Evolutionary conservation across 2,329 filamentous ascomycete genomes (phyloP), one percentile per base, ranked within the genome.

Genomic region (Karstenula rhodostoma): DNA sequence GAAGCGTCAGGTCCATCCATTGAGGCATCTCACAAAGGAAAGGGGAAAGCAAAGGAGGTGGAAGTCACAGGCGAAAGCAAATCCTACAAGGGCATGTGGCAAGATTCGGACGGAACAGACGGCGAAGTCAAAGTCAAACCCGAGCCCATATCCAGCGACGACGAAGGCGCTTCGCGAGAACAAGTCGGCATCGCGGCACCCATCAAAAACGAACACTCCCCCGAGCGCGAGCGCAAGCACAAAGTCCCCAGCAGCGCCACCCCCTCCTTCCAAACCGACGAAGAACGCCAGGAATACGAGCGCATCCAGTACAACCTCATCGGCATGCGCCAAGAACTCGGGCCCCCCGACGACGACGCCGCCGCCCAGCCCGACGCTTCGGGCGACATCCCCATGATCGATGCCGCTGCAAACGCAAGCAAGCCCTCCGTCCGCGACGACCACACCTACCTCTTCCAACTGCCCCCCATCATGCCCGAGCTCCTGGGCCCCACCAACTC

Each of bases 371-470:
- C 65, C 29, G 81, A 84, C 61, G 67, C 64, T 4, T 73, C 81
- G 25, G 82, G 80, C 58, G 81, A 84, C 59, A 71, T 72, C 6
- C 59, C 64, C 7, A 81, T 82, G 79, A 60, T 63, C 12, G 73
- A 73, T 27, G 69, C 65, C 42, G 68, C 63, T 37, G 60, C 55
- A 12, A 47, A 61, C 23, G 60, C 56, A 19, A 68, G 67, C 29
- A 71, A 69, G 53, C 55, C 62, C 8, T 72, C 64, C 68, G 78
- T 71, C 1, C 67, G 82, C 78, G 77, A 84, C 37, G 84, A 87
- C 56, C 83, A 84, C 59, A 80, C 87, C 56, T 89, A 89, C 71
- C 80, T 89, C 54, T 86, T 89, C 73, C 87, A 89, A 73, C 84
- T 89, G 67, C 87, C 87, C 13, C 86, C 87, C 0, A 81, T 87